Evolutionary conservation across 352 stramenopile species (phyloP), one percentile per base, ranked within the genome.

Genomic region (Globisporangium polare): DNA sequence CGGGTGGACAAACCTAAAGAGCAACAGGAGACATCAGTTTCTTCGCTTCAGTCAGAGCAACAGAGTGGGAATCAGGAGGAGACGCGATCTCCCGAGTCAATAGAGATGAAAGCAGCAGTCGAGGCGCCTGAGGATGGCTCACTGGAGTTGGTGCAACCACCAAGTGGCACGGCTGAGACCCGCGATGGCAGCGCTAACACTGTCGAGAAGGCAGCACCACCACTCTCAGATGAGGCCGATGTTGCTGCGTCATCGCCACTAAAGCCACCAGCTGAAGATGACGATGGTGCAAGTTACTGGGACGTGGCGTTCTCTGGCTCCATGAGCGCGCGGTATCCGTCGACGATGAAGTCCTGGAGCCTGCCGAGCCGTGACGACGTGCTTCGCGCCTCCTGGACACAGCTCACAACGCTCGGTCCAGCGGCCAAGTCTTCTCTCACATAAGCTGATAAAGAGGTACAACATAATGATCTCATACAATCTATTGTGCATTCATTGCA

Each of bases 281-380:
- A 35, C 9, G 50, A 45, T 13, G 53, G 35, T 39, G 37, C 22
- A 5, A 59, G 17, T 12, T 18, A 42, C 20, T 60, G 57, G 47
- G 18, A 10, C 10, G 37, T 20, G 20, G 39, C 22, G 8, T 22
- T 61, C 35, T 59, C 46, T 0, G 49, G 20, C 7, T 46, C 26
- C 5, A 46, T 33, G 43, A 60, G 35, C 35, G 51, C 53, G 37
- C 53, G 61, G 4, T 62, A 67, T 20, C 61, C 54, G 15, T 67
- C 62, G 13, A 49, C 61, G 15, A 62, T 65, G 17, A 63, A 70
- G 39, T 54, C 57, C 9, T 53, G 27, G 37, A 61, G 49, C n/a
- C 46, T 24, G 12, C n/a, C 49, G 18, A 67, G 45, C 37, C 45
- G 46, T 7, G 54, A 58, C 13, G 62, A 63, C 18, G 10, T 69